Percentiles rank a stretch among this genome's conserved stretches.
These are phyloP conservation scores for Eucalyptus albens DNA, from an alignment of 345 rosid species.

Conservation along the genomic window DNA sequence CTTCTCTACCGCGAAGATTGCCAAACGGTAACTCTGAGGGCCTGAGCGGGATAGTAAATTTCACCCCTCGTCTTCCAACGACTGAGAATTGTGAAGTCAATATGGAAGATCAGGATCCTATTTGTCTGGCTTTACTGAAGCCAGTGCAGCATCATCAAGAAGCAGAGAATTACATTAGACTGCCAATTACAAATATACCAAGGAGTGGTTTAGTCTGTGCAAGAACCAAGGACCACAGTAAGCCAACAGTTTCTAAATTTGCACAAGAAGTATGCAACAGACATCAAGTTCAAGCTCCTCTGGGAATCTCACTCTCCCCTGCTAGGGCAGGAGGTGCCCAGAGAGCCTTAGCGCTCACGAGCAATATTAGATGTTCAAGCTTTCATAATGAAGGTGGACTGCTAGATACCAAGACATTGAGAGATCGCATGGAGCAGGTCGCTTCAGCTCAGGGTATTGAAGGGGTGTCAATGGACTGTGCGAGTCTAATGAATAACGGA, in stretches of 20 bases:
- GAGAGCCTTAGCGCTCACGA: background rate
- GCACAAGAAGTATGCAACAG: conserved; percentile 1
- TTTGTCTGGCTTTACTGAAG: conserved; percentile 2
- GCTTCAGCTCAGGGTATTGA: conserved; percentile 27
- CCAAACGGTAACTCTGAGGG: background rate
- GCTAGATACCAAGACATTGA: conserved; percentile 15
- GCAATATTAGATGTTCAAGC: background rate
- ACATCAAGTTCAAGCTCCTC: conserved; percentile 17
- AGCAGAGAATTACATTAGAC: background rate
- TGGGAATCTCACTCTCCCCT: conserved; percentile 23
- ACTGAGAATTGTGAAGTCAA: background rate
- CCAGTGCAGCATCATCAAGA: conserved; percentile 26
- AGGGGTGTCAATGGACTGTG: conserved; percentile 26
- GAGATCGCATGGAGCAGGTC: conserved; percentile 24
- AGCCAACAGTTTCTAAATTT: background rate
- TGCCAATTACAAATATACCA: background rate
- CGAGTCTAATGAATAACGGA: conserved; percentile 17
- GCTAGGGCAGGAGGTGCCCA: conserved; percentile 7
- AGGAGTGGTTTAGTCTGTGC: background rate
- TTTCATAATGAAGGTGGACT: conserved; percentile 16
- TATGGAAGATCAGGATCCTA: conserved; percentile 4
- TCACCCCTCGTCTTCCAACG: background rate
- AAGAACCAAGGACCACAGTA: conserved; percentile 1
- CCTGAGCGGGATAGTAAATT: conserved; percentile 15
- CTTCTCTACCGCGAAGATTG: background rate